Evolutionary conservation across 129 eudicot genomes (phyloP).

Genomic region (Centaurea solstitialis): DNA sequence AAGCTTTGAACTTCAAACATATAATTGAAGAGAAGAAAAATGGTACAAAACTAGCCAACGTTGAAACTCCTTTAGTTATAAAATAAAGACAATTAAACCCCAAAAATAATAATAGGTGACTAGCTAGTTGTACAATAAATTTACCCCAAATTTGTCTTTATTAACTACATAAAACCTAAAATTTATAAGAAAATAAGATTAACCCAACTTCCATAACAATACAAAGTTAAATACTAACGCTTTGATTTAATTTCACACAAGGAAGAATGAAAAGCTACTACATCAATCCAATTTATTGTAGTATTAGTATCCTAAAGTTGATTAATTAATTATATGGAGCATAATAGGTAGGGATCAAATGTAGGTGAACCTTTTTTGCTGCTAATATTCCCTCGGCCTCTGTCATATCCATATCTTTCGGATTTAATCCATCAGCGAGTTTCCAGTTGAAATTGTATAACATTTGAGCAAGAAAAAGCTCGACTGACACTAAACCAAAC

Average conservation of each 20-base stretch:
- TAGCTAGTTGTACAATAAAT: not conserved
- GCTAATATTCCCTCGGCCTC: not conserved
- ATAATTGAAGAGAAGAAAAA: no score
- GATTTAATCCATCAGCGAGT: not conserved
- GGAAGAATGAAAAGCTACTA: not conserved
- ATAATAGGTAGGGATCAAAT: conserved; percentile 3
- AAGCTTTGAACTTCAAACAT: no score
- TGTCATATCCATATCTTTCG: conserved; percentile 9
- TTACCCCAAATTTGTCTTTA: not conserved
- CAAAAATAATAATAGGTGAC: no score
- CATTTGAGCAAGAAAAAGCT: conserved; percentile 14
- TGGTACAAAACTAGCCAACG: no score
- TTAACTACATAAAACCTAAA: not conserved
- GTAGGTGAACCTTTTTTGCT: conserved; percentile 11
- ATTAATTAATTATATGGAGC: not conserved
- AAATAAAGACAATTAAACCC: no score
- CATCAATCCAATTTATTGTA: not conserved
- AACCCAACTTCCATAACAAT: not conserved
- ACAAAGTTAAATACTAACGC: not conserved
- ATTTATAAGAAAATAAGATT: not conserved
- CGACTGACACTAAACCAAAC: not conserved
- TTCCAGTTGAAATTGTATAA: conserved; percentile 19
- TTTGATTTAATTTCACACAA: not conserved
- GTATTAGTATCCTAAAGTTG: not conserved
- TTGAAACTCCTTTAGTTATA: no score